Conservation (phyloP, 768 basidiomycete genomes). For the Lentinula edodes region DNA sequence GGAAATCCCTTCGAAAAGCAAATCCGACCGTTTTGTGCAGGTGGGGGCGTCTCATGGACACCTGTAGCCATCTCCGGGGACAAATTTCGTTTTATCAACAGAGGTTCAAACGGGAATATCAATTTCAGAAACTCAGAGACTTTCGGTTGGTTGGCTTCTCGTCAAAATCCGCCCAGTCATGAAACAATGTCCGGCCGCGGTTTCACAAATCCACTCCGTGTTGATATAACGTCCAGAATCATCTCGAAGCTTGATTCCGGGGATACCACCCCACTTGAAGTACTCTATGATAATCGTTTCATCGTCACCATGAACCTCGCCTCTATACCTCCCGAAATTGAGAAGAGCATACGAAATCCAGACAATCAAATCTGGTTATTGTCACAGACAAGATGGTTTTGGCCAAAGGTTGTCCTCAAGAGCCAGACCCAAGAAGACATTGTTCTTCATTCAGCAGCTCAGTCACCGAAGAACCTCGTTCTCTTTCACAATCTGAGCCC, state of each 20-base stretch:
- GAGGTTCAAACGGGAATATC: conserved; percentile 5
- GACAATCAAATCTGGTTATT: conserved; percentile 24
- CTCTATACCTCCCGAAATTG: conserved; percentile 35
- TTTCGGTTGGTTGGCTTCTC: conserved; percentile 58
- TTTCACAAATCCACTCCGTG: conserved; percentile 20
- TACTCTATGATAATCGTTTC: conserved; percentile 68
- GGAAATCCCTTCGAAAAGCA: conserved; percentile 19
- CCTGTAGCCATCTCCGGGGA: conserved; percentile 36
- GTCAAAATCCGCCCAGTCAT: conserved; percentile 43
- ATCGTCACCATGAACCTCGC: conserved; percentile 40
- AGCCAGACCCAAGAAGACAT: conserved; percentile 8
- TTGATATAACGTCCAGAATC: conserved; percentile 38
- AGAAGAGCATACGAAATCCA: conserved; percentile 17
- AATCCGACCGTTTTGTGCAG: conserved; percentile 40
- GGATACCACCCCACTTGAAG: conserved; percentile 18
- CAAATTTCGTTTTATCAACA: conserved; percentile 16
- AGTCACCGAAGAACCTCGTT: neutral
- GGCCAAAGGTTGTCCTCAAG: conserved; percentile 38
- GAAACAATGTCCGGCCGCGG: conserved; percentile 21
- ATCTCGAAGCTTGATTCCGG: conserved; percentile 5
- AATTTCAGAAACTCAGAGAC: conserved; percentile 15
- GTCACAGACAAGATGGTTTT: conserved; percentile 38
- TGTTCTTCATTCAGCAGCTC: neutral
- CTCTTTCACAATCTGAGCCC: neutral
- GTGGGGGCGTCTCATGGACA: conserved; percentile 60